A percentile compares a stretch with the other conserved stretches of the same genome.
Conservation (phyloP, 1,139 yeast species). For the Saccharomyces uvarum region DNA sequence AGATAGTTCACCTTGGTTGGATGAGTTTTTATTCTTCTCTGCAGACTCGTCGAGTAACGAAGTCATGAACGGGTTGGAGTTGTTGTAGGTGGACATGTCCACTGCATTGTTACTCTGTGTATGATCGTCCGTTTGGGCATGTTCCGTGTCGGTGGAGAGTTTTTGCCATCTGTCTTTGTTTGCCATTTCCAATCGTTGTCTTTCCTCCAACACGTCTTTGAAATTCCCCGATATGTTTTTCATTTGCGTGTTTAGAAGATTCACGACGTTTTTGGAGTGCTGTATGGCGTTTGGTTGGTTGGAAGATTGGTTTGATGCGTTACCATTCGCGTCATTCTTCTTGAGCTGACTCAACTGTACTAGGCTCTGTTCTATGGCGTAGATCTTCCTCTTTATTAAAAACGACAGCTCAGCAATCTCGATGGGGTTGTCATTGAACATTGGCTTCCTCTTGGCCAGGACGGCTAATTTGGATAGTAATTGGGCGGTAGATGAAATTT, state of each 20-base stretch:
- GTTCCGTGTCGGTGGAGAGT: conserved; percentile 38
- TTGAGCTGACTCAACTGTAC: conserved; percentile 34
- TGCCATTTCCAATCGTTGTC: conserved; percentile 79
- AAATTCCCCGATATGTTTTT: conserved; percentile 90
- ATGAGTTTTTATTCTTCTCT: conserved; percentile 26
- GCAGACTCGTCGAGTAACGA: conserved; percentile 31
- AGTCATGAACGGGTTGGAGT: conserved; percentile 34
- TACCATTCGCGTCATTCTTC: conserved; percentile 49
- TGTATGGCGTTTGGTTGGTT: conserved; percentile 27
- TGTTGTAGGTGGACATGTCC: conserved; percentile 21
- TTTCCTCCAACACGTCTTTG: conserved; percentile 74
- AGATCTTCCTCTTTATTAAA: conserved; percentile 87
- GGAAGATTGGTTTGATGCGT: conserved; percentile 37
- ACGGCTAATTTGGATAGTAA: conserved; percentile 72
- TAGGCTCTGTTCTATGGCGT: conserved; percentile 72
- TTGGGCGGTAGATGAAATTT: conserved; percentile 82
- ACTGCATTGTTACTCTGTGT: conserved; percentile 4
- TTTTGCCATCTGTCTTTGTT: conserved; percentile 80
- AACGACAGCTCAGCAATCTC: conserved; percentile 90
- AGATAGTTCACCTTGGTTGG: conserved; percentile 38
- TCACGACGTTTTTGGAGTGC: conserved; percentile 81
- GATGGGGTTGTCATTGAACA: conserved; percentile 88
- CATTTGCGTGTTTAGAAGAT: conserved; percentile 76
- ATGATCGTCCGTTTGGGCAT: neutral
- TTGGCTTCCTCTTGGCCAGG: conserved; percentile 82